Conservation (phyloP, 1,284 basidiomycete genomes). For the Apiotrichum akiyoshidainum region DNA sequence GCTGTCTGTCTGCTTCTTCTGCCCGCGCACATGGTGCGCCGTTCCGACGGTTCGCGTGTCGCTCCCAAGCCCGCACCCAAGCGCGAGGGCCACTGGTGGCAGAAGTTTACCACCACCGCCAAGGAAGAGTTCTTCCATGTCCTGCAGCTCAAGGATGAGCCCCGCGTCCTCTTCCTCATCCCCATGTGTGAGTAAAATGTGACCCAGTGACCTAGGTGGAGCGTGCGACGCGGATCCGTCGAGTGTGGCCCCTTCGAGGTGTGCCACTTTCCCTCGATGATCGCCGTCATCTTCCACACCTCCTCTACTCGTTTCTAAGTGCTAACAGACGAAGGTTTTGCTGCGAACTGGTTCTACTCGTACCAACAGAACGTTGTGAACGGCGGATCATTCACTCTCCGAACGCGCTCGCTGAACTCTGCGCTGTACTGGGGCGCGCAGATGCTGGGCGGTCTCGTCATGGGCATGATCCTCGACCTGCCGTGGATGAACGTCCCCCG, state of each 20-base stretch:
- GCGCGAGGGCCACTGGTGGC: conserved; percentile 7
- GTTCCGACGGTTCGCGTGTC: conserved; percentile 18
- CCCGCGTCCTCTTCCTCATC: conserved; percentile 25
- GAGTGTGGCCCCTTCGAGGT: no score
- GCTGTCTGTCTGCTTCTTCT: conserved; percentile 14
- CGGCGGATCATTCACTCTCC: conserved; percentile 41
- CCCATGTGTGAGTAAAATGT: conserved; percentile 17
- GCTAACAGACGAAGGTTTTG: neutral
- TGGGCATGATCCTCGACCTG: conserved; percentile 34
- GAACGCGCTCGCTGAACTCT: conserved; percentile 44
- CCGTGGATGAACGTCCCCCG: conserved; percentile 13
- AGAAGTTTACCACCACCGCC: conserved; percentile 12
- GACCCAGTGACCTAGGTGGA: no score
- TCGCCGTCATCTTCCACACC: no score
- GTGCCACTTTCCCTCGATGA: no score
- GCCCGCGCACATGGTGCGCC: conserved; percentile 18
- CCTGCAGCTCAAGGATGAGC: conserved; percentile 21
- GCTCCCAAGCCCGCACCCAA: conserved; percentile 1
- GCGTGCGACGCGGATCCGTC: no score
- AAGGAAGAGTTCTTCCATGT: conserved; percentile 16
- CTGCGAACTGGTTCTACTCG: conserved; percentile 9
- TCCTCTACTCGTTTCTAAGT: no score
- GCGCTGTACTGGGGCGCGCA: conserved; percentile 49
- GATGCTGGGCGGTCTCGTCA: conserved; percentile 30
- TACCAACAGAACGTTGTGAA: conserved; percentile 34